Base-by-base conservation (phyloP, 2,329 filamentous ascomycete genomes). In the Celoporthe dispersa region DNA sequence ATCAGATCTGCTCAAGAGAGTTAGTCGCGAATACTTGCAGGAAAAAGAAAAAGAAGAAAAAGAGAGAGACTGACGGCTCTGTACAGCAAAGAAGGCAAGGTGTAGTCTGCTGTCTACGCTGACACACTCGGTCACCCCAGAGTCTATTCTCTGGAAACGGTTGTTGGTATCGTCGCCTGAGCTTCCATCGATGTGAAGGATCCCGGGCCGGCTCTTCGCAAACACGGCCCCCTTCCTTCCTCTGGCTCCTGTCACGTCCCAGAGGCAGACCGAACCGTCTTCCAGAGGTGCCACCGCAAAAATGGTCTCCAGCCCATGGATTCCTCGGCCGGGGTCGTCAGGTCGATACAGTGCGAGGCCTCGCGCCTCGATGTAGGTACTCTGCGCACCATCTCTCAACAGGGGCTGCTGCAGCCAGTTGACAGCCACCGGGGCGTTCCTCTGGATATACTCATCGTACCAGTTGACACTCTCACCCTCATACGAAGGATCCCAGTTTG, bases 381-480 rank as follows among this genome's bases (percentile, higher is more conserved):
- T 83, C 66, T 79, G 75, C 22, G 80, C 78, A 25, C 81, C 79
- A 44, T 84, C 79, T 67, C 76, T 77, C 53, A 83, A 77, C 12
- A 80, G 80, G 11, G 91, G 90, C 68, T 88, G 85, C 76, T 94
- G 87, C 57, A 97, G 84, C 94, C 94, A 98, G 75, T 87, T 91
- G 67, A 94, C 83, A 19, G 85, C 86, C n/a, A 94, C 85, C 0
- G 91, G 90, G 0, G 89, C 94, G 79, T 94, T 87, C 44, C 94
- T 87, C 67, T 94, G 93, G 72, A 97, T 91, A 77, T 94, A 97
- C 79, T 98, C 94, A 68, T 92, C 87, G 78, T 97, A 97, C 91
- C 94, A 98, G 64, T 92, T 89, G 28, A 94, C 85, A 55, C 84
- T 84, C 80, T 98, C 94, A 5, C 81, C 82, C 0, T 90, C 87